phyloP scores from a whole-genome alignment of 2,329 filamentous ascomycete genomes.

The Zarea fungicola region DNA sequence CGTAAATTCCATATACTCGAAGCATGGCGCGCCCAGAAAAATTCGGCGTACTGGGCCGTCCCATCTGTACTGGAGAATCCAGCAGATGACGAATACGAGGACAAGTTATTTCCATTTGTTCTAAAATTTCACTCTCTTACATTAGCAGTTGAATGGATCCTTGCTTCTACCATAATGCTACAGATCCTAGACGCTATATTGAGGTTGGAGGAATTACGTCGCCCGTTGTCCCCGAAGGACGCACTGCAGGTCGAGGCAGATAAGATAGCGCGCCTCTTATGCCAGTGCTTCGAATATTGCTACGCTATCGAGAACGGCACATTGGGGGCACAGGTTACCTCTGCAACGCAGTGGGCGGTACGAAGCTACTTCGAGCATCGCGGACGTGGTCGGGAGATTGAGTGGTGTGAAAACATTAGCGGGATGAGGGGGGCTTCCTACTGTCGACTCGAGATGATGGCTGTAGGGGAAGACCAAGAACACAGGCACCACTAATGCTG shows the following conservation, averaged over 20 bases:
- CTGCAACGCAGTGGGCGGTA: not conserved
- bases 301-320: not conserved
- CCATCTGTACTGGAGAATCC: not conserved
- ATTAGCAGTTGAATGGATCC: not conserved
- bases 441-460: not conserved
- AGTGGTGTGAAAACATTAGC: not conserved
- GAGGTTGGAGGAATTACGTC: not conserved
- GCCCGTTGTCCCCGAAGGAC: not conserved
- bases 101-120: not conserved
- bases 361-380: not conserved
- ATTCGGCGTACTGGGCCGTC: not conserved
- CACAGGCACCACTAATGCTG: too few relatives aligned
- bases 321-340: not conserved
- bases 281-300: not conserved
- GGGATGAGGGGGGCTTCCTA: not conserved
- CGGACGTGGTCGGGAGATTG: not conserved
- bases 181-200: not conserved
- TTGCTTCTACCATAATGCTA: not conserved
- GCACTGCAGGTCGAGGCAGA: not conserved
- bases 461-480: too few relatives aligned
- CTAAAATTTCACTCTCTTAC: not conserved
- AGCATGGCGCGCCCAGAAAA: not conserved
- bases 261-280: not conserved
- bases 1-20: not conserved
- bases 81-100: not conserved